Evolutionary conservation across 2,329 filamentous ascomycete species (phyloP).

Genomic region (Chrysosphaeria jannelii): DNA sequence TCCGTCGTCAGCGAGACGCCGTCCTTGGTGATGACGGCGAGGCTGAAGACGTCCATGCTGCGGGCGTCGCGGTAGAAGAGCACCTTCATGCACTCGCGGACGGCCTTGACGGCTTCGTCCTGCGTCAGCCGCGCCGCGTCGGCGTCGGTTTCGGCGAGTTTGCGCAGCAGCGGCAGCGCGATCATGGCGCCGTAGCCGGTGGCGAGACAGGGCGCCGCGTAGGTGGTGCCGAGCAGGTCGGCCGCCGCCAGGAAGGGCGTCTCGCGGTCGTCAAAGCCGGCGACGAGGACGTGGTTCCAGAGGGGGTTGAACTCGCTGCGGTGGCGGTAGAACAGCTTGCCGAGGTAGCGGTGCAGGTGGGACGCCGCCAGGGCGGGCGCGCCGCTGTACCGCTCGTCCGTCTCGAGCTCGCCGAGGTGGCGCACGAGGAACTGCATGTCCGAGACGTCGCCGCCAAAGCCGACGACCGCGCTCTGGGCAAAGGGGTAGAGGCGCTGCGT

Average conservation of each 20-base stretch:
- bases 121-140: constrained; percentile 37
- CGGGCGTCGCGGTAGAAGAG: constrained; percentile 90
- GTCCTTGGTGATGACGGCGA: constrained; percentile 68
- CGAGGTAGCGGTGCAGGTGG: constrained; percentile 88
- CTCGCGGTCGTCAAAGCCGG: constrained; percentile 49
- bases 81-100: constrained; percentile 95
- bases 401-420: constrained; percentile 59
- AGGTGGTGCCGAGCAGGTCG: constrained; percentile 81
- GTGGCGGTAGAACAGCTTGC: constrained; percentile 86
- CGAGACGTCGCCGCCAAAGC: constrained; percentile 87
- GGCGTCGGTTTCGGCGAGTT: constrained; percentile 57
- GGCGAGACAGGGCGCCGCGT: constrained; percentile 59
- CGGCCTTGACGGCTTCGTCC: constrained; percentile 49
- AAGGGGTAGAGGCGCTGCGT: constrained; percentile 86
- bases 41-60: constrained; percentile 70
- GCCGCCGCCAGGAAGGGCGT: constrained; percentile 76
- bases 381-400: constrained; percentile 50
- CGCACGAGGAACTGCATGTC: constrained; percentile 98
- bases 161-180: constrained; percentile 71
- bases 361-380: constrained; percentile 56
- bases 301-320: constrained; percentile 88
- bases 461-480: constrained; percentile 55
- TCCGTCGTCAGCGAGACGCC: constrained; percentile 62
- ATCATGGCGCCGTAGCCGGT: constrained; percentile 86
- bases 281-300: constrained; percentile 87